phyloP scores from a whole-genome alignment of 2,329 filamentous ascomycete genomes.

The Neocatenulostroma microsporum region DNA sequence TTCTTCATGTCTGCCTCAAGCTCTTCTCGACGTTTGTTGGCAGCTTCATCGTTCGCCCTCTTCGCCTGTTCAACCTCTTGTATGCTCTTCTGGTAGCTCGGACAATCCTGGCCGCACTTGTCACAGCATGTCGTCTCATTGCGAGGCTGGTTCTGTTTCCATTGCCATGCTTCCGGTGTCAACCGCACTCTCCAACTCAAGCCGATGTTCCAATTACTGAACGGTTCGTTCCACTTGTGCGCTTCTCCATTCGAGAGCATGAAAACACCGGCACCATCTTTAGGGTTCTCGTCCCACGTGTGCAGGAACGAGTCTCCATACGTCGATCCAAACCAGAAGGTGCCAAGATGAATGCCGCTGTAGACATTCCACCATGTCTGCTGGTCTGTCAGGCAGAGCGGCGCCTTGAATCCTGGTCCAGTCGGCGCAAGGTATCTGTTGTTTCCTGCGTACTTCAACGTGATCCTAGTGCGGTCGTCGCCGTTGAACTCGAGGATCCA shows the following conservation, averaged over 20 bases:
- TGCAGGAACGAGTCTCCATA: slow-evolving; percentile 11
- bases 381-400: slow-evolving; percentile 4
- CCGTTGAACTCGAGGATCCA: slow-evolving; percentile 11
- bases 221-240: slow-evolving; percentile 4
- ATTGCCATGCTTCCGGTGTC: slow-evolving; percentile 9
- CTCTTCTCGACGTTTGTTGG: neutral
- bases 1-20: slow-evolving; percentile 2
- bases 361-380: slow-evolving; percentile 9
- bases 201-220: slow-evolving; percentile 4
- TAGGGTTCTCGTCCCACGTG: neutral
- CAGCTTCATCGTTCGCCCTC: slow-evolving; percentile 4
- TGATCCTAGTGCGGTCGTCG: slow-evolving; percentile 8
- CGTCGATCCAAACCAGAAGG: slow-evolving; percentile 11
- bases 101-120: neutral
- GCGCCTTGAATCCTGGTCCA: neutral
- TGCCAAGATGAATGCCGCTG: slow-evolving; percentile 3
- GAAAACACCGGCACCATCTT: slow-evolving; percentile 2
- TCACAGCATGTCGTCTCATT: neutral
- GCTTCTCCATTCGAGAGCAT: slow-evolving; percentile 9
- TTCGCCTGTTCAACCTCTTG: slow-evolving; percentile 1
- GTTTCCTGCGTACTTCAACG: slow-evolving; percentile 4
- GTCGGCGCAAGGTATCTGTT: slow-evolving; percentile 7
- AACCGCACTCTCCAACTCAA: slow-evolving; percentile 11
- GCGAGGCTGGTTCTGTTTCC: neutral
- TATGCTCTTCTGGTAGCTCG: neutral